Evolutionary conservation across 1,284 basidiomycete species (phyloP).

Genomic region (Cryptococcus sp.): DNA sequence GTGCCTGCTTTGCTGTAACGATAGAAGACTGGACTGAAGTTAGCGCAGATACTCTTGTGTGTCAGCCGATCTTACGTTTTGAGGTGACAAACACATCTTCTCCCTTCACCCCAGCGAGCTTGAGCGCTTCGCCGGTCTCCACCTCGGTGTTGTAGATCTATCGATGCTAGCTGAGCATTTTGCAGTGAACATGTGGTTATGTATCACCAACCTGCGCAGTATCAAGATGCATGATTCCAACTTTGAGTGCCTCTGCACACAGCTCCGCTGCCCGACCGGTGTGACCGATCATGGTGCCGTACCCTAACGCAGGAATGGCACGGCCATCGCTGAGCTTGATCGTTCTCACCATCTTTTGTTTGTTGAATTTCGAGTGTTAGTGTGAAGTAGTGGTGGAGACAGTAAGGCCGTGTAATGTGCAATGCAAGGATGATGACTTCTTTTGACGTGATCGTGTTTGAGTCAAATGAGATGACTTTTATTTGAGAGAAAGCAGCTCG

Average conservation of each 20-base stretch:
- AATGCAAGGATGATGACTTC: too few relatives aligned
- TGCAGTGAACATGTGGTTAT: conserved; percentile 11
- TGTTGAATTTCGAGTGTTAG: too few relatives aligned
- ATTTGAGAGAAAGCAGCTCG: too few relatives aligned
- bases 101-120: conserved; percentile 52
- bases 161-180: too few relatives aligned
- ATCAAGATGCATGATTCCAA: conserved; percentile 50
- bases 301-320: conserved; percentile 38
- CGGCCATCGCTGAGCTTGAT: conserved; percentile 42
- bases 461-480: too few relatives aligned
- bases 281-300: conserved; percentile 32
- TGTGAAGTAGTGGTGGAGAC: too few relatives aligned
- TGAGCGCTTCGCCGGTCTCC: conserved; percentile 53
- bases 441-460: too few relatives aligned
- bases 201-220: conserved; percentile 36
- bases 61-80: conserved; percentile 46
- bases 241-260: conserved; percentile 35
- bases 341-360: conserved; percentile 17
- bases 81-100: conserved; percentile 59
- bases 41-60: too few relatives aligned
- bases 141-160: conserved; percentile 41
- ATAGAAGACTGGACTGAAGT: too few relatives aligned
- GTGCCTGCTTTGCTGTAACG: too few relatives aligned
- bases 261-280: conserved; percentile 3
- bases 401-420: too few relatives aligned